These are phyloP conservation scores for Deakozyma indianensis DNA, from an alignment of 805 yeast species.

Conservation along the genomic window DNA sequence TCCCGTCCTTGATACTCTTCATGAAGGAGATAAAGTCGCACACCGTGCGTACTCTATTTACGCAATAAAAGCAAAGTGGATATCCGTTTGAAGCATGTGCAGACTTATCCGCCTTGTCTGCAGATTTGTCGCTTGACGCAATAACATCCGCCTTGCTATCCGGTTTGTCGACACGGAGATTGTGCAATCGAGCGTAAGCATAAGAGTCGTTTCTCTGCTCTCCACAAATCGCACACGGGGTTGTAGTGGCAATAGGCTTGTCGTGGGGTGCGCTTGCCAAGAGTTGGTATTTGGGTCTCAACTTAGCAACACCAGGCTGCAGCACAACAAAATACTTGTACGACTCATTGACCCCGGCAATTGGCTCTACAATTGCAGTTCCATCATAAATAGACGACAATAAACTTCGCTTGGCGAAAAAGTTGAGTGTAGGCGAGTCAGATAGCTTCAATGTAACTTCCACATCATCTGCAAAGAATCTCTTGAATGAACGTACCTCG, in stretches of 20 bases:
- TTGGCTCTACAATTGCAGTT: constrained; percentile 70
- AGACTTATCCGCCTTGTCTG: constrained; percentile 6
- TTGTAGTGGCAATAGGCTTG: constrained; percentile 26
- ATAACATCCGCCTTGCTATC: constrained; percentile 1
- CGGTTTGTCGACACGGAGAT: constrained; percentile 29
- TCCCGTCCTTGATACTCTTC: constrained; percentile 43
- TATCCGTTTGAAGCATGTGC: constrained; percentile 26
- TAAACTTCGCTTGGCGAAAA: constrained; percentile 4
- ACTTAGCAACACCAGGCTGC: neutral
- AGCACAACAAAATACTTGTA: constrained; percentile 24
- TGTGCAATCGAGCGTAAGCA: constrained; percentile 67
- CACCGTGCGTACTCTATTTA: constrained; percentile 61
- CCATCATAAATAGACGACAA: constrained; percentile 57
- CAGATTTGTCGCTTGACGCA: too few relatives aligned
- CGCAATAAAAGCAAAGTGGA: constrained; percentile 72
- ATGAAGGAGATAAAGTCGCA: constrained; percentile 75
- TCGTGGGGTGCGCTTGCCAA: neutral
- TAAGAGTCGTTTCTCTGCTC: constrained; percentile 56
- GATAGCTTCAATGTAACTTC: constrained; percentile 57
- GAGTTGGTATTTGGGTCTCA: neutral
- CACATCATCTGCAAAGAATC: constrained; percentile 59
- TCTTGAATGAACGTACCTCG: constrained; percentile 45
- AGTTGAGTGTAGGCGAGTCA: constrained; percentile 47
- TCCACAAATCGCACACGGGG: constrained; percentile 75
- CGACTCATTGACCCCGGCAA: constrained; percentile 67